Percentiles rank a stretch among this genome's conserved stretches.
These are phyloP conservation scores for Fusarium nurragi DNA, from an alignment of 2,329 filamentous ascomycete genomes.

Conservation along the genomic window DNA sequence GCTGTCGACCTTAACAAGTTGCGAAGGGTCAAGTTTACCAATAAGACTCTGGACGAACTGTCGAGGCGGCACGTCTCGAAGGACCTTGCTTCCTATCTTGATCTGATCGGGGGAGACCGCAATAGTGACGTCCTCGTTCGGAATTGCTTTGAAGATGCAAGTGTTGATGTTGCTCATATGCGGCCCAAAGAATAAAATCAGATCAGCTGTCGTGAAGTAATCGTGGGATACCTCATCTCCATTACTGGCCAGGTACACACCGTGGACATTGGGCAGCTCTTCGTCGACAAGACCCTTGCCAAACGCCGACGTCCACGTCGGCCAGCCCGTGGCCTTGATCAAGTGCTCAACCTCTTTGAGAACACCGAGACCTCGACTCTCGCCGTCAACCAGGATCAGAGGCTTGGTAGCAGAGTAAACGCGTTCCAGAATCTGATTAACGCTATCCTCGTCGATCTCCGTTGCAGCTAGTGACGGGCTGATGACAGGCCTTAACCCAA, in stretches of 20 bases:
- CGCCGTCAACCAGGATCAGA: conserved; percentile 6
- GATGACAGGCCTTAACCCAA: background rate
- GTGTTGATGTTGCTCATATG: conserved; percentile 23
- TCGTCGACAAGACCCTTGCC: conserved; percentile 8
- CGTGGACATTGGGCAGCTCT: conserved; percentile 12
- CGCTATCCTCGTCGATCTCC: background rate
- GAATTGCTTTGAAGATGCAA: conserved; percentile 2
- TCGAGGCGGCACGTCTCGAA: background rate
- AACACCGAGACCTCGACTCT: background rate
- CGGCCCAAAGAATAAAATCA: conserved; percentile 10
- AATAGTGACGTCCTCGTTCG: background rate
- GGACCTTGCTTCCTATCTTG: background rate
- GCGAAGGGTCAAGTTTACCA: background rate
- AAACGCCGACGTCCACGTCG: conserved; percentile 15
- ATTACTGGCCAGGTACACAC: background rate
- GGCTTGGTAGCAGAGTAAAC: conserved; percentile 14
- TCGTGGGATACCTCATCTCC: background rate
- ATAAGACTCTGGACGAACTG: background rate
- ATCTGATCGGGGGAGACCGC: conserved; percentile 2
- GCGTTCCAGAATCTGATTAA: background rate
- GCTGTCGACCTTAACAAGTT: background rate
- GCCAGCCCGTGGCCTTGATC: background rate
- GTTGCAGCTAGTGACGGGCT: background rate
- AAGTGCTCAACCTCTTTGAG: background rate
- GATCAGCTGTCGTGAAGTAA: conserved; percentile 10